phyloP scores from a whole-genome alignment of 306 rosid genomes.

The Psophocarpus tetragonolobus region DNA sequence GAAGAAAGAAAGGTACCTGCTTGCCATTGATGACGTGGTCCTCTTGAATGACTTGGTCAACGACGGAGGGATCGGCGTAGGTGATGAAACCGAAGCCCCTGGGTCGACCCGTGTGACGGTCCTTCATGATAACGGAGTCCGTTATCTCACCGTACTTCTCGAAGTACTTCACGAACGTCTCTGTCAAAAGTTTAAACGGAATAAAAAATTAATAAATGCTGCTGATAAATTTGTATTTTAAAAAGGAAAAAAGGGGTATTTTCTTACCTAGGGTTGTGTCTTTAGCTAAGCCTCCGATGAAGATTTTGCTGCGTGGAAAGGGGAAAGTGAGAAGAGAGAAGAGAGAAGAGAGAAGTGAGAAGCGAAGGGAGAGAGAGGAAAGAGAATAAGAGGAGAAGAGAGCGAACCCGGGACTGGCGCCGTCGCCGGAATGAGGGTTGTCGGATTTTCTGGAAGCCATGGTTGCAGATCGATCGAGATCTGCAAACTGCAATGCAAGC shows the following conservation, averaged over 20 bases:
- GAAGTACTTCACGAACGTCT: conserved; percentile 75
- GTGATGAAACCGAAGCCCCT: conserved; percentile 93
- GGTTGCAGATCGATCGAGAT: conserved; percentile 18
- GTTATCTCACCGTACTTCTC: conserved; percentile 90
- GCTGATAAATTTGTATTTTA: too few species aligned
- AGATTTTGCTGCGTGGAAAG: conserved; percentile 69
- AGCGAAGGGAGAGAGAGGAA: background rate
- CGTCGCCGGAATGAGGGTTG: conserved; percentile 75
- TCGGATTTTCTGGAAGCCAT: conserved; percentile 73
- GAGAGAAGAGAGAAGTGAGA: background rate
- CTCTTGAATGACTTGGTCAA: conserved; percentile 80
- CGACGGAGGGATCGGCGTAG: conserved; percentile 83
- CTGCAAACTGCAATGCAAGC: background rate
- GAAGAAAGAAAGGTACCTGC: conserved; percentile 44
- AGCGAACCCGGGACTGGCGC: conserved; percentile 87
- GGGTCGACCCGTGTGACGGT: conserved; percentile 77
- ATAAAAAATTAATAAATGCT: background rate
- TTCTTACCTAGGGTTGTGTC: conserved; percentile 72
- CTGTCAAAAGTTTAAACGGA: conserved; percentile 29
- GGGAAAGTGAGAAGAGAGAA: background rate
- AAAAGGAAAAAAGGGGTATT: background rate
- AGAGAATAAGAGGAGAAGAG: background rate
- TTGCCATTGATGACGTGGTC: conserved; percentile 73
- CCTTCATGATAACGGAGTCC: conserved; percentile 93
- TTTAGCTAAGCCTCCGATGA: conserved; percentile 94